These are phyloP conservation scores for Daldinia loculata DNA, from an alignment of 495 filamentous ascomycete species.

Conservation along the genomic window DNA sequence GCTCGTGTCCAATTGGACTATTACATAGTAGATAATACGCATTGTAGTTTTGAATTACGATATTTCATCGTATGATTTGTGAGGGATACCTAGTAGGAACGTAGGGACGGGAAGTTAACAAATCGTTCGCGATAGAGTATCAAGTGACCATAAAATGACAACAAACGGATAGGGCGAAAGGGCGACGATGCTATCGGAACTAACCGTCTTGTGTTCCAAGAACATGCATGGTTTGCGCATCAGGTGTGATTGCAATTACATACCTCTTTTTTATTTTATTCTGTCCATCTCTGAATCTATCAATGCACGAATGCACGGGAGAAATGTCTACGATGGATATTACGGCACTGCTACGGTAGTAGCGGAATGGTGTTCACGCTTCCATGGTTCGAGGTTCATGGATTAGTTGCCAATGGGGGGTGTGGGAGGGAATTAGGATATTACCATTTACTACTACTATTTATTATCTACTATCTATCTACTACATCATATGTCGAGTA, in stretches of 20 bases:
- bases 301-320: conserved; percentile 2
- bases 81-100: not conserved
- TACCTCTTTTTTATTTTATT: conserved; percentile 10
- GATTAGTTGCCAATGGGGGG: conserved; percentile 34
- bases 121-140: conserved; percentile 19
- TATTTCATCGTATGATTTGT: conserved; percentile 41
- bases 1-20: conserved; percentile 41
- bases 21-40: conserved; percentile 27
- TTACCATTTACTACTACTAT: not conserved
- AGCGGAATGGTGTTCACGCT: conserved; percentile 40
- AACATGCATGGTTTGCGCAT: conserved; percentile 40
- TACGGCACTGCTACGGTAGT: conserved; percentile 40
- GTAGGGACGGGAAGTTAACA: conserved; percentile 19
- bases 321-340: conserved; percentile 23
- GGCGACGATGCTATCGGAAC: conserved; percentile 24
- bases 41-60: conserved; percentile 34
- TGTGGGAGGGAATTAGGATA: conserved; percentile 11
- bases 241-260: conserved; percentile 41
- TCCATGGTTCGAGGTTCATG: conserved; percentile 43
- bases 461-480: not conserved
- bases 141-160: conserved; percentile 32
- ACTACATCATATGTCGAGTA: conserved; percentile 4
- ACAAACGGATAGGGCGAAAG: conserved; percentile 15
- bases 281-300: not conserved
- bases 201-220: conserved; percentile 38